phyloP scores from a whole-genome alignment of 2,329 filamentous ascomycete genomes.

The Aspergillus sp. region DNA sequence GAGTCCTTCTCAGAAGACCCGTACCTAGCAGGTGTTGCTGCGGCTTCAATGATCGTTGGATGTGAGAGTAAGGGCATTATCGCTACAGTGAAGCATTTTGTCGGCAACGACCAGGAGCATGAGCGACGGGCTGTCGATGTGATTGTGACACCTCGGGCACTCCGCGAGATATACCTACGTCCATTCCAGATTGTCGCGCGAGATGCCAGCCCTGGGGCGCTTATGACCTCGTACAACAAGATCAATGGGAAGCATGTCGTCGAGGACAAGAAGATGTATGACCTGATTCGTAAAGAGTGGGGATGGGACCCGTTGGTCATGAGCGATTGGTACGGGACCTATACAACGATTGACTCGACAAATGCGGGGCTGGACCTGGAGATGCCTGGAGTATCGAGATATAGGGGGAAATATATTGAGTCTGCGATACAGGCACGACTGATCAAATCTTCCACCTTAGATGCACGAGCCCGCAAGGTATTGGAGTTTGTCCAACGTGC shows the following conservation, averaged over 20 bases:
- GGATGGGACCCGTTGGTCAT: constrained; percentile 46
- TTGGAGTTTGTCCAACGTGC: constrained; percentile 59
- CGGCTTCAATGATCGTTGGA: constrained; percentile 69
- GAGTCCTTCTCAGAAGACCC: constrained; percentile 85
- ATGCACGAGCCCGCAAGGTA: constrained; percentile 55
- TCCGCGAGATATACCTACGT: constrained; percentile 65
- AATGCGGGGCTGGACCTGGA: constrained; percentile 46
- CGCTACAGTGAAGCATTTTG: constrained; percentile 72
- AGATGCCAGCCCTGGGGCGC: constrained; percentile 53
- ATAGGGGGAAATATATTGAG: constrained; percentile 29
- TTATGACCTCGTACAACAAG: constrained; percentile 63
- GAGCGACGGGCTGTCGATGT: constrained; percentile 43
- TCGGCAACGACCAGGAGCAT: constrained; percentile 48
- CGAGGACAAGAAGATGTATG: constrained; percentile 38
- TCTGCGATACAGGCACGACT: constrained; percentile 44
- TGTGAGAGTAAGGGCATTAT: constrained; percentile 73
- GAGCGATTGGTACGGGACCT: constrained; percentile 48
- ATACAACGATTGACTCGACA: constrained; percentile 40
- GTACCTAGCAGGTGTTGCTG: constrained; percentile 60
- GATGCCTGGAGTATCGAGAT: constrained; percentile 44
- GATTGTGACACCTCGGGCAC: constrained; percentile 50
- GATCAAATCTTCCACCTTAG: constrained; percentile 57
- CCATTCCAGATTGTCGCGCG: constrained; percentile 63
- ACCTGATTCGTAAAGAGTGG: constrained; percentile 46
- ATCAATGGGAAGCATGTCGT: constrained; percentile 52